phyloP scores from a whole-genome alignment of 441 rosid genomes.

The Populus tomentosa region DNA sequence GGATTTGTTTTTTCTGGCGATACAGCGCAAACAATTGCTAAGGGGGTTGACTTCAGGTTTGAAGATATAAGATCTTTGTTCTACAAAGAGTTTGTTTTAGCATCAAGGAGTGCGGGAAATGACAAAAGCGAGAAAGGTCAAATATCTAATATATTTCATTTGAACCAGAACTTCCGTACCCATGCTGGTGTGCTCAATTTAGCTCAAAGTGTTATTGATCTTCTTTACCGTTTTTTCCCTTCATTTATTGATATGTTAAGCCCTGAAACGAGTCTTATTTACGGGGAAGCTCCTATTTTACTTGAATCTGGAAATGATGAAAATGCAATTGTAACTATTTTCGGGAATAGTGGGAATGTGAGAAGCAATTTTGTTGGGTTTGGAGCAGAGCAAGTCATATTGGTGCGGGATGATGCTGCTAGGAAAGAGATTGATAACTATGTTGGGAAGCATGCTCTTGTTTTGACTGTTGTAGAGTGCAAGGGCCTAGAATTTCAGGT shows the following conservation, averaged over 20 bases:
- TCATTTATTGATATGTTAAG: slow-evolving; percentile 30
- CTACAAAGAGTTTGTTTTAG: slow-evolving; percentile 36
- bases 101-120: slow-evolving; percentile 14
- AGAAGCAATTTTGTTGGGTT: slow-evolving; percentile 34
- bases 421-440: slow-evolving; percentile 28
- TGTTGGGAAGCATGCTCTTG: slow-evolving; percentile 53
- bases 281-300: slow-evolving; percentile 47
- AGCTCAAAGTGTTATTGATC: slow-evolving; percentile 49
- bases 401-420: slow-evolving; percentile 44
- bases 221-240: slow-evolving; percentile 44
- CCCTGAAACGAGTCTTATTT: slow-evolving; percentile 39
- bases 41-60: slow-evolving; percentile 33
- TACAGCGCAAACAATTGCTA: slow-evolving; percentile 46
- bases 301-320: slow-evolving; percentile 33
- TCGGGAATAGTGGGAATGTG: slow-evolving; percentile 25
- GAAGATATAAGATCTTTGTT: slow-evolving; percentile 32
- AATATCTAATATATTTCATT: slow-evolving; percentile 33
- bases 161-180: slow-evolving; percentile 58
- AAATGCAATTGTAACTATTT: slow-evolving; percentile 34
- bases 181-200: slow-evolving; percentile 51
- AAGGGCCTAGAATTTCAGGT: slow-evolving; percentile 67
- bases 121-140: slow-evolving; percentile 32
- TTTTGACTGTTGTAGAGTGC: slow-evolving; percentile 51
- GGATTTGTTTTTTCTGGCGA: slow-evolving; percentile 58
- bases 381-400: slow-evolving; percentile 54